Evolutionary conservation across 305 asterid species (phyloP).

Genomic region (Caryopteris hybrid): DNA sequence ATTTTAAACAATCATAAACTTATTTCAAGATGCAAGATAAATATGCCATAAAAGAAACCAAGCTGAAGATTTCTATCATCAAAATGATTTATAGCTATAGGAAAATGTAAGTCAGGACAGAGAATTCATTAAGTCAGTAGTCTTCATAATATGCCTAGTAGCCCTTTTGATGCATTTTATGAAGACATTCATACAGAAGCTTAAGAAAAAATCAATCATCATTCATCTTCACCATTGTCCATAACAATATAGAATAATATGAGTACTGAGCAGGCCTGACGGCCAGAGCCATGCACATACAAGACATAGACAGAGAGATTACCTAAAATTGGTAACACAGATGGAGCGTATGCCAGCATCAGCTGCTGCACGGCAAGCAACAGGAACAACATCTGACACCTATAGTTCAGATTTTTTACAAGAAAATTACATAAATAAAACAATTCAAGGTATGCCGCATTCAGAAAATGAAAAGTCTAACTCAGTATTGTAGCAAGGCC

Average conservation of each 20-base stretch:
- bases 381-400: conserved; percentile 99
- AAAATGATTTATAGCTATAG: not conserved
- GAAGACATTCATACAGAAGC: not conserved
- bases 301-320: not conserved
- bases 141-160: not conserved
- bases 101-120: not conserved
- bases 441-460: not conserved
- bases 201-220: not conserved
- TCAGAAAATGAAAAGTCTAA: not conserved
- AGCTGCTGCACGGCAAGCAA: conserved; percentile 98
- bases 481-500: not conserved
- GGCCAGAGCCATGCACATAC: not conserved
- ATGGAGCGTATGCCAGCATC: conserved; percentile 96
- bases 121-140: not conserved
- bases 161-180: not conserved
- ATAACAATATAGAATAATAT: not conserved
- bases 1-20: conserved; percentile 3
- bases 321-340: conserved; percentile 95
- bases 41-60: not conserved
- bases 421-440: not conserved
- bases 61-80: not conserved
- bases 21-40: not conserved
- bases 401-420: conserved; percentile 12
- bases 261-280: not conserved
- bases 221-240: not conserved